A percentile compares a stretch with the other conserved stretches of the same genome.
These are phyloP conservation scores for Phytophthora nicotianae DNA, from an alignment of 352 stramenopile genomes.

Conservation along the genomic window DNA sequence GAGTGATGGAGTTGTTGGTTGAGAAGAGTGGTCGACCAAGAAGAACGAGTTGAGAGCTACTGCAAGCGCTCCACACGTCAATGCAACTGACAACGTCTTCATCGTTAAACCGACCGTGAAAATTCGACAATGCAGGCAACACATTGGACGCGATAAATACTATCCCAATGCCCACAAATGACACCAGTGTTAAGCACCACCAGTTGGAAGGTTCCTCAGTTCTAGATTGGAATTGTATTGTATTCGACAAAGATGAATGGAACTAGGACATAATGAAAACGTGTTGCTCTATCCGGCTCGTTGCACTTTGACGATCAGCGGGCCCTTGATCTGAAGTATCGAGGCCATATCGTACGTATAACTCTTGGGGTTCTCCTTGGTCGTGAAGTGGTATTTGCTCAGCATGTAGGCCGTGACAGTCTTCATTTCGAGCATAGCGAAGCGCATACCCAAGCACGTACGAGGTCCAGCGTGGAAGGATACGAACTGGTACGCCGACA, in stretches of 20 bases:
- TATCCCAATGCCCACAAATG: slow-evolving; percentile 1
- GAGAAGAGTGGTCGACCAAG: slow-evolving; percentile 7
- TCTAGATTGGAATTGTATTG: neutral
- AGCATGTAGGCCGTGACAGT: slow-evolving; percentile 32
- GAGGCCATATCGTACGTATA: slow-evolving; percentile 48
- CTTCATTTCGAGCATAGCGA: slow-evolving; percentile 65
- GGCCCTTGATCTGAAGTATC: slow-evolving; percentile 40
- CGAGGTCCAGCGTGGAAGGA: slow-evolving; percentile 42
- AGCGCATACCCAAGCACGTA: slow-evolving; percentile 41
- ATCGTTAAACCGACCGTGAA: slow-evolving; percentile 12
- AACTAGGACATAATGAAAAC: neutral
- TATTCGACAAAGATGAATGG: slow-evolving; percentile 31
- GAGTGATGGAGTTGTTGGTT: neutral
- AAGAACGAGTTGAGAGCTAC: slow-evolving; percentile 28
- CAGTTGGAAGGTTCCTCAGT: neutral
- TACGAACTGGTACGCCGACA: slow-evolving; percentile 43
- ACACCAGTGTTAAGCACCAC: slow-evolving; percentile 1
- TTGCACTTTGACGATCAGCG: slow-evolving; percentile 38
- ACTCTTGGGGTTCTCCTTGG: slow-evolving; percentile 43
- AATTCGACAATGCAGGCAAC: slow-evolving; percentile 18
- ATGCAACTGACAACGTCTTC: slow-evolving; percentile 11
- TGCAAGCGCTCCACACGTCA: slow-evolving; percentile 17
- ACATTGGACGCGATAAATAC: neutral
- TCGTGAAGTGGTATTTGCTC: slow-evolving; percentile 53
- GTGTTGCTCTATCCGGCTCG: slow-evolving; percentile 22